Percentiles rank a stretch among this genome's conserved stretches.
Conservation (phyloP, 805 yeast species). For the Spathaspora hagerdaliae region DNA sequence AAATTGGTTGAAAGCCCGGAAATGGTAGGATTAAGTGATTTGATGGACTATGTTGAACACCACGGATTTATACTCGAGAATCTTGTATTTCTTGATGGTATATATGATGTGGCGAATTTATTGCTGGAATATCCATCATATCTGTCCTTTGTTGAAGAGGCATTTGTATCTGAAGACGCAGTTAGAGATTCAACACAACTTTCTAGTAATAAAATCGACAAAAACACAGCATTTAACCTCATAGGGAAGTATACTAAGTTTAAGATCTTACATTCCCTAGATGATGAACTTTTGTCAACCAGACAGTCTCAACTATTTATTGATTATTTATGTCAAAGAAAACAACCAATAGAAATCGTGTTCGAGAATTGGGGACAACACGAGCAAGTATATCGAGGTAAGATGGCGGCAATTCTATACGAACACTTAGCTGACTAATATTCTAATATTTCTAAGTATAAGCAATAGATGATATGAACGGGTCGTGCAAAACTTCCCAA, state of each 20-base stretch:
- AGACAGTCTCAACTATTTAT: constrained; percentile 45
- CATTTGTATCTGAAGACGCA: constrained; percentile 36
- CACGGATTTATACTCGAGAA: not conserved
- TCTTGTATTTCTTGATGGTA: constrained; percentile 59
- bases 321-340: constrained; percentile 23
- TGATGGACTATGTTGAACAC: not conserved
- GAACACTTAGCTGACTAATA: not conserved
- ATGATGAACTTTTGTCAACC: constrained; percentile 61
- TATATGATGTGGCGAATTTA: constrained; percentile 51
- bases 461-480: too few relatives aligned
- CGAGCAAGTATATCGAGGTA: constrained; percentile 53
- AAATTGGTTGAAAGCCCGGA: not conserved
- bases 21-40: not conserved
- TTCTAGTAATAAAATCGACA: constrained; percentile 8
- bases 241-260: constrained; percentile 13
- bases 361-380: constrained; percentile 53
- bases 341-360: constrained; percentile 6
- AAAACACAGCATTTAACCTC: not conserved
- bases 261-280: constrained; percentile 53
- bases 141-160: constrained; percentile 51
- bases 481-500: too few relatives aligned
- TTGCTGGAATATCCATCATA: constrained; percentile 62
- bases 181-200: constrained; percentile 23
- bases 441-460: too few relatives aligned
- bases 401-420: not conserved